Percentiles rank a stretch among this genome's conserved stretches.
phyloP scores from a whole-genome alignment of 805 yeast genomes.

The Saccharomycopsis guyanensis region DNA sequence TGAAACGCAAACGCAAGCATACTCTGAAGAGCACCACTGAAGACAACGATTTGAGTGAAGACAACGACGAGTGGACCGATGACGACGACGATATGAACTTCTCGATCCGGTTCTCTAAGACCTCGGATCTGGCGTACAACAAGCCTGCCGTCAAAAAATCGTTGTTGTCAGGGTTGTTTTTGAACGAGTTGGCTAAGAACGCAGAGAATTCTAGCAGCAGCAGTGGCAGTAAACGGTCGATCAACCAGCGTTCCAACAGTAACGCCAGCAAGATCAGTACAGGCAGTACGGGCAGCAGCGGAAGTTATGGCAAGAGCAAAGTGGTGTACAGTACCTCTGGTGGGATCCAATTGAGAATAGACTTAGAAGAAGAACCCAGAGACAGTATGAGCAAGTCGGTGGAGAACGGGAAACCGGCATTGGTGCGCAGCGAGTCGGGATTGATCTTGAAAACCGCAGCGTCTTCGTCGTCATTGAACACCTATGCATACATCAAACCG shows the following conservation, averaged over 20 bases:
- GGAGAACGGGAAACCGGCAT: background rate
- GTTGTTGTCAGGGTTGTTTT: slow-evolving; percentile 17
- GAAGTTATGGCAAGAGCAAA: background rate
- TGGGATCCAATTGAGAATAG: slow-evolving; percentile 5
- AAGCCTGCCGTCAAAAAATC: slow-evolving; percentile 11
- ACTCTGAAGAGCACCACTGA: background rate
- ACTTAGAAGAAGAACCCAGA: background rate
- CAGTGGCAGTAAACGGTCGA: background rate
- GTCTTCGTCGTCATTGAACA: slow-evolving; percentile 8
- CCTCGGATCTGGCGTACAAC: background rate
- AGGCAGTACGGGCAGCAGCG: background rate
- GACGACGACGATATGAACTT: slow-evolving; percentile 14
- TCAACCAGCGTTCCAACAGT: background rate
- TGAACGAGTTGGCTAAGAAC: slow-evolving; percentile 13
- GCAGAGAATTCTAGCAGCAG: background rate
- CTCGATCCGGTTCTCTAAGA: slow-evolving; percentile 2
- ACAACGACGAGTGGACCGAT: slow-evolving; percentile 20
- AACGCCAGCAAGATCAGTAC: slow-evolving; percentile 1
- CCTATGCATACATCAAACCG: slow-evolving; percentile 5
- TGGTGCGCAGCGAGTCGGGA: slow-evolving; percentile 1
- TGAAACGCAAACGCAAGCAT: background rate
- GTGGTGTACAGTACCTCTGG: slow-evolving; percentile 7
- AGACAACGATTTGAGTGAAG: slow-evolving; percentile 2
- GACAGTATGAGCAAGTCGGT: background rate
- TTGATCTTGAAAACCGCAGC: slow-evolving; percentile 8